Conservation (phyloP, 306 rosid genomes). For the Vicia villosa region DNA sequence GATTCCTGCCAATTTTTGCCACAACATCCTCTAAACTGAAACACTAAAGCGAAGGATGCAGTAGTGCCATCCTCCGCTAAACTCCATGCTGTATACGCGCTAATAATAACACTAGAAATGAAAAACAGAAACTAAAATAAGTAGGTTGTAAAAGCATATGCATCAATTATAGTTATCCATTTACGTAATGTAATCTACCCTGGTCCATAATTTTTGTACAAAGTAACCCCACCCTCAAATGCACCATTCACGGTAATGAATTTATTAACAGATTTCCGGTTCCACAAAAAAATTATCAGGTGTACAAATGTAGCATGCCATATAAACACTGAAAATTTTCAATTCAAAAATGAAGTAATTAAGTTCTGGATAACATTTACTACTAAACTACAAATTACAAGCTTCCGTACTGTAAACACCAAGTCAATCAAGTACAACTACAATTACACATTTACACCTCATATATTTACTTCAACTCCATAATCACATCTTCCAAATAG, state of each 20-base stretch:
- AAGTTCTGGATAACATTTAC: background rate
- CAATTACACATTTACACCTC: background rate
- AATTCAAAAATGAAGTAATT: constrained; percentile 4
- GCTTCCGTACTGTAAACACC: constrained; percentile 3
- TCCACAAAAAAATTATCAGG: constrained; percentile 30
- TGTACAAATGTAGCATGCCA: constrained; percentile 21
- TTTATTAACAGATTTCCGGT: constrained; percentile 9
- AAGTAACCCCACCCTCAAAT: background rate
- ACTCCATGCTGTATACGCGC: background rate
- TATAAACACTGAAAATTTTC: constrained; percentile 15
- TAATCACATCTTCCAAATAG: constrained; percentile 28
- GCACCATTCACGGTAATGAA: background rate
- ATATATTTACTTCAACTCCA: constrained; percentile 33
- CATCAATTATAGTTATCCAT: constrained; percentile 17
- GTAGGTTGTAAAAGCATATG: background rate
- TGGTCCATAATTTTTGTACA: constrained; percentile 13
- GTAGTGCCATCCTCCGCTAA: background rate
- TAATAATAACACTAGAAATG: background rate
- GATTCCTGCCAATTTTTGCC: background rate
- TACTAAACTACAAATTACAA: constrained; percentile 1
- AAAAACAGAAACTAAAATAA: constrained; percentile 14
- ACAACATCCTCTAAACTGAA: background rate
- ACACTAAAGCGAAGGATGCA: background rate
- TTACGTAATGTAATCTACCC: constrained; percentile 23
- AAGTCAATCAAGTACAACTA: constrained; percentile 20